Conservation (phyloP, 75 land plant species). For the Cupressus sempervirens region DNA sequence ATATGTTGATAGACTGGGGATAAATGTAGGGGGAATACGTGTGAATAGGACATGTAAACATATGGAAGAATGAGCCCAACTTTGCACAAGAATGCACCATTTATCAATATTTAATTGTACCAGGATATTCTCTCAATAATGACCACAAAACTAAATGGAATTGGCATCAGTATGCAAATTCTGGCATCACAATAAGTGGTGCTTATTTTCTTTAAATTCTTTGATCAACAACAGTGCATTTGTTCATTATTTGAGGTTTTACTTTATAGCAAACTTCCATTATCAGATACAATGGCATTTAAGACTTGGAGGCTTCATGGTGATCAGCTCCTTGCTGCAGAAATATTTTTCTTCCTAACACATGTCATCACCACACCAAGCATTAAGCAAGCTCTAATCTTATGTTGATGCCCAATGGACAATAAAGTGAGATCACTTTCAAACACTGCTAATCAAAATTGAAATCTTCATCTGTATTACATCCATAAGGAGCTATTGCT, state of each 20-base stretch:
- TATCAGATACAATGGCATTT: not conserved
- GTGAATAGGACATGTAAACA: no score
- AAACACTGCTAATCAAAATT: not conserved
- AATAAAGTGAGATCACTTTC: not conserved
- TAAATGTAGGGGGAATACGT: no score
- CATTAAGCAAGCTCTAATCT: not conserved
- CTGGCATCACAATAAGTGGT: no score
- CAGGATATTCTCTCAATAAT: no score
- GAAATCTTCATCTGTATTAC: not conserved
- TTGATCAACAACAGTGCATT: not conserved
- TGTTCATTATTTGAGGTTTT: not conserved
- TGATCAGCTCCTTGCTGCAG: not conserved
- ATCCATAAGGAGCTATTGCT: not conserved
- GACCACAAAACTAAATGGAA: no score
- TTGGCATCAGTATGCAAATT: no score
- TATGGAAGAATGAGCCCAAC: no score
- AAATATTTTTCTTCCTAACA: not conserved
- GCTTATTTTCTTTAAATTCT: no score
- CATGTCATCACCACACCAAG: not conserved
- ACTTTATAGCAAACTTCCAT: not conserved
- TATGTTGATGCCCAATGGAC: not conserved
- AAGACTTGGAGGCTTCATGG: not conserved
- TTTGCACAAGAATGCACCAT: no score
- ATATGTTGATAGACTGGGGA: no score
- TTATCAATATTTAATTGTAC: no score